These are phyloP conservation scores for Eleusine coracana DNA, from an alignment of 176 grass and related monocot genomes.

Conservation along the genomic window DNA sequence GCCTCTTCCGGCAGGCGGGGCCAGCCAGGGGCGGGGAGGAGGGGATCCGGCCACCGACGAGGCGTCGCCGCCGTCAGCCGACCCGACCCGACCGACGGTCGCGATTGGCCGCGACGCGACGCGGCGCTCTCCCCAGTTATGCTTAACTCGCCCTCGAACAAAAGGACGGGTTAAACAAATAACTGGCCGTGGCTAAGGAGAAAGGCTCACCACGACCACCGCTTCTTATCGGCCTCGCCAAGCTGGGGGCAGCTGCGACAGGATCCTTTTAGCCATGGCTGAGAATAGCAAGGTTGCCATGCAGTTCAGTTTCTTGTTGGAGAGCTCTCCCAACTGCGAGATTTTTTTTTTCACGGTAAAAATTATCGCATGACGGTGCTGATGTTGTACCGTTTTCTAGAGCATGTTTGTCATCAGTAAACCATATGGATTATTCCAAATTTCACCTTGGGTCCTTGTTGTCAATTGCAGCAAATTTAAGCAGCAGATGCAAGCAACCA, in stretches of 20 bases:
- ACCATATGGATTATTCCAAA: background rate
- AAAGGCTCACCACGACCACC: background rate
- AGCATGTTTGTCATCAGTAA: no score
- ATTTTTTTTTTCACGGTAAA: background rate
- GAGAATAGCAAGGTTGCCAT: background rate
- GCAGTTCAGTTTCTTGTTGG: background rate
- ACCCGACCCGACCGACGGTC: background rate
- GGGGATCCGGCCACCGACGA: background rate
- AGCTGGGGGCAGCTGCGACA: background rate
- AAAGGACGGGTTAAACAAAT: conserved; percentile 46
- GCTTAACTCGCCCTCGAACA: conserved; percentile 24
- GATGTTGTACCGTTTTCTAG: no score
- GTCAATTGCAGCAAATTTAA: background rate
- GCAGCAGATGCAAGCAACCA: background rate
- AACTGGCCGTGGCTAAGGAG: conserved; percentile 45
- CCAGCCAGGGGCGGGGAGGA: background rate
- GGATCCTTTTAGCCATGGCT: conserved; percentile 26
- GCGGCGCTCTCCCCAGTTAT: background rate
- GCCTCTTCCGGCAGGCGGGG: background rate
- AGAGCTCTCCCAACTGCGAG: background rate
- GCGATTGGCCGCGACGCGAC: background rate
- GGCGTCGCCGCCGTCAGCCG: background rate
- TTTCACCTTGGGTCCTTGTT: no score
- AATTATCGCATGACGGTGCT: background rate
- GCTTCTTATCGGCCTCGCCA: conserved; percentile 6